Conservation (phyloP, 2,329 filamentous ascomycete genomes). For the Ophiostoma novo-ulmi region DNA sequence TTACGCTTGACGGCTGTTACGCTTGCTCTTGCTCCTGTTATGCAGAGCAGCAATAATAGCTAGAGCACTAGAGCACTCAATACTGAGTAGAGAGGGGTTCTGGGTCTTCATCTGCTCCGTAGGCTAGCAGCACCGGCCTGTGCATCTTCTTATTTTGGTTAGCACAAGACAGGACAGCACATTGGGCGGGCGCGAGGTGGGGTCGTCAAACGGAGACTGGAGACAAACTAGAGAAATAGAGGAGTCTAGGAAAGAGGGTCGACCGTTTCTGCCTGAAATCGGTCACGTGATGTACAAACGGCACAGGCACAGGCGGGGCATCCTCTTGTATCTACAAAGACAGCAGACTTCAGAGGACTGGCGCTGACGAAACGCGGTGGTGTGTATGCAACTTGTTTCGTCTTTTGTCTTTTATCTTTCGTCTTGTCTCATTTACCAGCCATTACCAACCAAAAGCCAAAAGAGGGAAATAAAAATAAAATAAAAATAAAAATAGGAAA, state of each 20-base stretch:
- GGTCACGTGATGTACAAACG: neutral
- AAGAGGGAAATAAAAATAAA: no score
- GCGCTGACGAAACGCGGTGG: neutral
- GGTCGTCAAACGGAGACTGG: constrained; percentile 21
- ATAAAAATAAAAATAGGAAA: neutral
- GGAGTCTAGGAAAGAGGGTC: neutral
- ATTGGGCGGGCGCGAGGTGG: constrained; percentile 15
- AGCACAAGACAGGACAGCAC: constrained; percentile 10
- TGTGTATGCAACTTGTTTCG: neutral
- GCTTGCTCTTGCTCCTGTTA: neutral
- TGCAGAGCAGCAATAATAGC: neutral
- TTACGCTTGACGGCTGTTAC: no score
- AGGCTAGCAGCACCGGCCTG: neutral
- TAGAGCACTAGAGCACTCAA: neutral
- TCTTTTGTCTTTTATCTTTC: neutral
- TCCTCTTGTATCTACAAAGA: no score
- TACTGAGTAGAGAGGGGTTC: neutral
- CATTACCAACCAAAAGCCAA: neutral
- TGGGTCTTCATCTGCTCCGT: neutral
- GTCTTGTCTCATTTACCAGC: neutral
- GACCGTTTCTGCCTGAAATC: neutral
- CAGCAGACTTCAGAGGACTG: no score
- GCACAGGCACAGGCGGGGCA: neutral
- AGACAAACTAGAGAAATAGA: neutral
- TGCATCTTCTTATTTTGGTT: constrained; percentile 8